Conservation (phyloP, 2,329 filamentous ascomycete species). For the Colletotrichum gloeosporioides region DNA sequence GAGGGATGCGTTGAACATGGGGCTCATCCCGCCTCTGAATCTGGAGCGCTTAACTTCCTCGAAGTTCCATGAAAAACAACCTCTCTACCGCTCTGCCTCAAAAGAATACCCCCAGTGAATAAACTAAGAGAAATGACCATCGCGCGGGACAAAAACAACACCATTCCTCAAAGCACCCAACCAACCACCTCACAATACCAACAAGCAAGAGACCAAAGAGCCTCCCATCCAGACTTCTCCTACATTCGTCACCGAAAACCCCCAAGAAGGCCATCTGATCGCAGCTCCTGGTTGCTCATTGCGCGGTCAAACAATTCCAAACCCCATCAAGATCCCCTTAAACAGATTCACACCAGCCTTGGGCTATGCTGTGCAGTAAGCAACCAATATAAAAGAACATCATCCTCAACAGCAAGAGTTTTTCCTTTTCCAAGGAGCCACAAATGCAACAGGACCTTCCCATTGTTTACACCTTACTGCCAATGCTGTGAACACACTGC, state of each 20-base stretch:
- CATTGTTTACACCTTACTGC: no score
- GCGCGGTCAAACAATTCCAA: no score
- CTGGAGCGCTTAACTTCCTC: no score
- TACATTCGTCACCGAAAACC: background rate
- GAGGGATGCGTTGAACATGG: no score
- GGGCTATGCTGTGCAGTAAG: fast-evolving
- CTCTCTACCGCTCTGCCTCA: no score
- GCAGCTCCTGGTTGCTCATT: fast-evolving
- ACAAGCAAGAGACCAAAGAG: background rate
- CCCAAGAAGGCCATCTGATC: background rate
- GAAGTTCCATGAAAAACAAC: no score
- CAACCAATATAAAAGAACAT: background rate
- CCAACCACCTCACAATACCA: no score
- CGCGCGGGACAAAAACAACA: no score
- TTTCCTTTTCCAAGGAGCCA: fast-evolving
- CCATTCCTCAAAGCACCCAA: no score
- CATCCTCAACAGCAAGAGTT: fast-evolving
- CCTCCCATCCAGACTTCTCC: background rate
- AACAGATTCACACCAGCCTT: background rate
- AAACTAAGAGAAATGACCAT: no score
- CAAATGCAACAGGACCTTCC: background rate
- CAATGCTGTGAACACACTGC: background rate
- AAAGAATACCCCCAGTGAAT: no score
- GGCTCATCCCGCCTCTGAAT: no score
- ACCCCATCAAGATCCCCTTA: background rate